Base-by-base conservation (phyloP, 495 filamentous ascomycete genomes). In the Talaromyces thailandensis region DNA sequence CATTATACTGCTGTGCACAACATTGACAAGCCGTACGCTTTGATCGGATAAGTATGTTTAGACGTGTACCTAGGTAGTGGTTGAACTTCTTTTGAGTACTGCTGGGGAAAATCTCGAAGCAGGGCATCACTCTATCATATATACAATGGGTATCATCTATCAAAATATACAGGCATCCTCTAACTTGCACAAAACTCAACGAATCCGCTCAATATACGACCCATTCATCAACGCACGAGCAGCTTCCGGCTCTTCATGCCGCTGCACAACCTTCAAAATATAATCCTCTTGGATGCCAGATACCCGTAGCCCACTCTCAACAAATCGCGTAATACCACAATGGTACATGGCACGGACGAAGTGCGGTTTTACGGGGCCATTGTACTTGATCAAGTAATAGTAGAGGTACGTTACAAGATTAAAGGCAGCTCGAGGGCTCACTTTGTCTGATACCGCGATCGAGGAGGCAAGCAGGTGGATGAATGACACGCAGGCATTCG, bases 331-430 rank as follows among this genome's bases (percentile, higher is more conserved):
- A 21, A 81, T 67, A 26, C 76, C 79, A 51, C 77, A 76, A 69
- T 80, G 76, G 60, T 77, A 78, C 71, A 81, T 65, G 4, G 79
- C 75, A 24, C 77, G 76, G 9, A 71, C 73, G 26, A 81, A 57
- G 16, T 64, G 62, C 2, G 75, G 73, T 45, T 71, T 64, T n/a
- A 80, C 68, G 29, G 77, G 78, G 7, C 70, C 76, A 45, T 69
- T 63, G 57, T 79, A 73, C 43, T 63, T 65, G 11, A 69, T 58
- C 9, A 79, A 67, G 61, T 72, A 76, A 11, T 62, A 53, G 55
- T 77, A 80, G n/a, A 80, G 68, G 68, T 72, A 74, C 40, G 71
- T 68, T 6, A 79, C 65, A 45, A 80, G 66, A 35, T 69, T 62
- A 52, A 71, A 79, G 0, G 78, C 69, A n/a, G 72, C 72, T 1